Evolutionary conservation across 441 rosid genomes (phyloP), one percentile per base, ranked within the genome.

Genomic region (Pelargonium citronellum): DNA sequence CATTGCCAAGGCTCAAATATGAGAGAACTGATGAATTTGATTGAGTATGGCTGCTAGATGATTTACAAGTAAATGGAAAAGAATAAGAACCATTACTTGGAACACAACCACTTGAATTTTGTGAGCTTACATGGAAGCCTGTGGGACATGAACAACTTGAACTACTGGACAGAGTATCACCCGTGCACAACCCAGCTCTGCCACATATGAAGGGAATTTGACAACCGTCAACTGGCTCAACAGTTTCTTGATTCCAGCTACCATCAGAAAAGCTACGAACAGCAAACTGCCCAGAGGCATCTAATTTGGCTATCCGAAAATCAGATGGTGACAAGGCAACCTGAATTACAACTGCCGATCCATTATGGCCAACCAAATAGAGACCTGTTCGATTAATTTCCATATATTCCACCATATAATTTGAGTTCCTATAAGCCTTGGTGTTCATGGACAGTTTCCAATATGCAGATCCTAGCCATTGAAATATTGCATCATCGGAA

Each of bases 361-460:
- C 94, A 73, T 89, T 92, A 11, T 44, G 61, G 60, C 90, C 87
- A 66, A 87, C 77, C 64, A 92, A 80, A 77, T 74, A 80, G 49
- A 90, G 72, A 37, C 96, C 96, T 0, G 89, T 82, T 66, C 74
- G 65, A 58, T 88, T 89, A 19, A 91, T 51, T 55, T 78, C 81
- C 88, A 92, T 74, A 74, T 79, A 89, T 13, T 89, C 90, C 34
- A 84, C 84, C 0, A 65, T 13, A 66, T 71, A 71, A 68, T 80
- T 80, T 1, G 88, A 81, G 75, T 82, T 73, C 49, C 70, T 71
- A 69, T 73, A 76, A 64, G 88, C 91, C 58, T 7, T 64, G 20
- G 83, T 61, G 11, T 82, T 87, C 95, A 91, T 91, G 20, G 85
- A 85, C 65, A 92, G 69, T 79, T 83, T 85, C 96, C 96, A 90